phyloP scores from a whole-genome alignment of 371 early-diverging fungal genomes.

The Sporodiniella umbellata region DNA sequence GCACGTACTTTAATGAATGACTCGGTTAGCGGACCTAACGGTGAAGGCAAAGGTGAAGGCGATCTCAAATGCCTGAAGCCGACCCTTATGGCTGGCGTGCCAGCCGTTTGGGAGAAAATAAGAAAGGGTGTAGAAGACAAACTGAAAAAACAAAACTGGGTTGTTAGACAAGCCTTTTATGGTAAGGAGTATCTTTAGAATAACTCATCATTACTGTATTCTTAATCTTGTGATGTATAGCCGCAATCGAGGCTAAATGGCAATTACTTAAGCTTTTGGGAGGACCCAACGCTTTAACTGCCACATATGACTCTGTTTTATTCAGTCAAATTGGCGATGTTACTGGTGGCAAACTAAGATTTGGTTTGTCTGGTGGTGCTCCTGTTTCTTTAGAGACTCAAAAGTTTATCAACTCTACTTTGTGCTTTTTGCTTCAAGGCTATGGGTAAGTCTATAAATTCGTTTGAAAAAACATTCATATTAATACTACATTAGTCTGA shows the following conservation, averaged over 20 bases:
- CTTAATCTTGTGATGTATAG: too few relatives aligned
- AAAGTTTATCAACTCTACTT: slow-evolving; percentile 72
- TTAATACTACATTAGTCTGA: slow-evolving; percentile 41
- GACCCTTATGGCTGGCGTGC: slow-evolving; percentile 88
- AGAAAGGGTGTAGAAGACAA: slow-evolving; percentile 73
- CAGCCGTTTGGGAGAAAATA: slow-evolving; percentile 89
- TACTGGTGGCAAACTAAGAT: slow-evolving; percentile 85
- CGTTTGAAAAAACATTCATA: neutral
- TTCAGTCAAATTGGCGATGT: slow-evolving; percentile 77
- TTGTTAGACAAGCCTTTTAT: slow-evolving; percentile 51
- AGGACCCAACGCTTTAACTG: slow-evolving; percentile 58
- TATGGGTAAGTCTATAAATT: slow-evolving; percentile 49
- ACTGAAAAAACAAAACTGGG: slow-evolving; percentile 60
- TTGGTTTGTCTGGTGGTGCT: slow-evolving; percentile 91
- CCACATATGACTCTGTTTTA: slow-evolving; percentile 69
- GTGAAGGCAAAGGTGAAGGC: slow-evolving; percentile 78
- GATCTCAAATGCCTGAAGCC: slow-evolving; percentile 89
- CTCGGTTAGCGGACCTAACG: slow-evolving; percentile 56
- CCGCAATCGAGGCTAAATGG: slow-evolving; percentile 73
- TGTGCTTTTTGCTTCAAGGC: slow-evolving; percentile 78
- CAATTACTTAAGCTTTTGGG: slow-evolving; percentile 54
- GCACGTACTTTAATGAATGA: slow-evolving; percentile 82
- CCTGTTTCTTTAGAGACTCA: slow-evolving; percentile 86
- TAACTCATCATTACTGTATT: too few relatives aligned
- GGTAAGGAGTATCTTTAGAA: too few relatives aligned